phyloP scores from a whole-genome alignment of 257 asterid genomes.

The Fraxinus americana region DNA sequence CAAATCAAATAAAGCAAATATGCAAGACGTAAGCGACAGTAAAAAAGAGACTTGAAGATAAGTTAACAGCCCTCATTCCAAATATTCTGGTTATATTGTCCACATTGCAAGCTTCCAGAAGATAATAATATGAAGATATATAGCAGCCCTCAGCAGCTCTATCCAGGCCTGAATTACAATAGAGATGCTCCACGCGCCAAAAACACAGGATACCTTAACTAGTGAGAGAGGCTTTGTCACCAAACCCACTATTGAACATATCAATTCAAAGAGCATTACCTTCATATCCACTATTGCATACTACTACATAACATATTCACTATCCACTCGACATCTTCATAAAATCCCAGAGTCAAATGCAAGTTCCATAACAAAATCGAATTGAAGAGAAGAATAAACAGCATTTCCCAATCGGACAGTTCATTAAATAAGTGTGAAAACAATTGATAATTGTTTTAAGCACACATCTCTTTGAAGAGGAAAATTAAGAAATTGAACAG shows the following conservation, averaged over 20 bases:
- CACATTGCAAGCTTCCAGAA: slow-evolving; percentile 44
- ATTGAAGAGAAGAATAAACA: background rate
- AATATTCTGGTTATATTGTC: slow-evolving; percentile 1
- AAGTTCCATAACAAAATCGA: too few species aligned
- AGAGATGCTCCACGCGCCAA: slow-evolving; percentile 37
- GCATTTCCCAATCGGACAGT: background rate
- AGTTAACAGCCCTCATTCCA: background rate
- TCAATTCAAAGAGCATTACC: slow-evolving; percentile 39
- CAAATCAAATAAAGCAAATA: too few species aligned
- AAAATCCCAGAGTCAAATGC: background rate
- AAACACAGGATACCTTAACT: slow-evolving; percentile 39
- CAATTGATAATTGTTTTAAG: too few species aligned
- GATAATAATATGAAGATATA: slow-evolving; percentile 42
- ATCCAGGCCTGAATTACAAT: slow-evolving; percentile 46
- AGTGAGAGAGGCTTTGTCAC: slow-evolving; percentile 48
- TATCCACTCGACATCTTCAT: slow-evolving; percentile 28
- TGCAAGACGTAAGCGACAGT: too few species aligned
- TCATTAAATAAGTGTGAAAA: background rate
- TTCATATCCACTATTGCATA: slow-evolving; percentile 11
- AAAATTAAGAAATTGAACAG: too few species aligned
- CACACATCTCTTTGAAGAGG: too few species aligned
- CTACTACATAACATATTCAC: slow-evolving; percentile 10
- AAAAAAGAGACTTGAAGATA: background rate
- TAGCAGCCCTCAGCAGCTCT: slow-evolving; percentile 51
- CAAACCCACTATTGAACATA: slow-evolving; percentile 29